Base-by-base conservation (phyloP, 345 rosid species). In the Citrus australasica region DNA sequence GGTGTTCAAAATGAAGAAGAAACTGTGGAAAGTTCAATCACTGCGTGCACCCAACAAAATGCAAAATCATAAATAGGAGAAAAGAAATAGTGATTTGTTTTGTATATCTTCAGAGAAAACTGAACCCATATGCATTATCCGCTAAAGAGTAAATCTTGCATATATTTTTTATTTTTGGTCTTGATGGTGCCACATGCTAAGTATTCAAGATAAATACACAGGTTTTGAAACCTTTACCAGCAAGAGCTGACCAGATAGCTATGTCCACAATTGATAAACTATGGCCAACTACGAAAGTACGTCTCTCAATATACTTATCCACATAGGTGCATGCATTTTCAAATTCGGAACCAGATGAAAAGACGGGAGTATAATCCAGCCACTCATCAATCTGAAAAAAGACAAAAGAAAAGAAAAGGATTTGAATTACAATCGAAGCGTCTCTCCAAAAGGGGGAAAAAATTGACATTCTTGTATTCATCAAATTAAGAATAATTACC, bases 181-280 rank as follows among this genome's bases (percentile, higher is more conserved):
- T 3, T 67, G 37, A 60, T 27, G 19, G n/a, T 27, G n/a, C 17
- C 17, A 62, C 27, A 22, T 3, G 30, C 46, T 11, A 46, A 46
- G 51, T 46, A 46, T 46, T 46, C 51, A 69, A 58, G 73, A 71
- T 53, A 24, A 70, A 78, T 53, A 40, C 25, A 48, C 32, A 53
- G 53, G 37, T n/a, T 56, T 56, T 58, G 37, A 38, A 79, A 38
- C n/a, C 30, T 11, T 67, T 83, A 96, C 98, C 98, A 73, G 94
- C 85, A 37, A 96, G 91, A 77, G 89, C 91, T 4, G 99, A 90
- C 98, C 99, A 96, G 66, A 94, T 78, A 21, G 93, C 98, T 69
- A 94, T 80, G 71, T 92, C 99, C 21, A 95, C 98, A 83, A 96
- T 87, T 11, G 98, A 84, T 76, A 92, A 85, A 76, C 65, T 82